Percentiles rank a stretch among this genome's conserved stretches.
These are phyloP conservation scores for Eragrostis nindensis DNA, from an alignment of 176 grass and related monocot species.

Conservation along the genomic window DNA sequence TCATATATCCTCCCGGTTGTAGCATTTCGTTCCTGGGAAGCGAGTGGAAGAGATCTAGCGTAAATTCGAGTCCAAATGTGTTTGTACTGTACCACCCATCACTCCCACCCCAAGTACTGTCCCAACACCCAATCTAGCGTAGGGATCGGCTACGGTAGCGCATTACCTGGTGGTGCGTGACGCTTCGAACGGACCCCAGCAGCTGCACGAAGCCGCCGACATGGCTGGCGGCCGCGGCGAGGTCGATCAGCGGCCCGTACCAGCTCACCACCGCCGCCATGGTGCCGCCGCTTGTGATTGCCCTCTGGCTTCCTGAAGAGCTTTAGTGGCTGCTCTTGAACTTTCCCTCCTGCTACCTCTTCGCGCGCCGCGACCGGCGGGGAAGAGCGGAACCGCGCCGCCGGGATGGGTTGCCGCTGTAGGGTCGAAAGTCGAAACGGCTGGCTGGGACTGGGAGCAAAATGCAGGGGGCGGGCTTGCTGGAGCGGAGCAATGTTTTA, in stretches of 20 bases:
- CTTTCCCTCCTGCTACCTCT: not conserved
- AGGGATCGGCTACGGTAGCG: not conserved
- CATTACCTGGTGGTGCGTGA: slow-evolving; percentile 45
- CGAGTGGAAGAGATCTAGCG: not conserved
- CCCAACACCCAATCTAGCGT: not conserved
- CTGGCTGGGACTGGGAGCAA: not conserved
- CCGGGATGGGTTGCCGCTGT: not conserved
- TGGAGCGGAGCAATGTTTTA: too few relatives aligned
- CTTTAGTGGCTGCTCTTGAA: not conserved
- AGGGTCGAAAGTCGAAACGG: not conserved
- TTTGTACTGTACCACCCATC: not conserved
- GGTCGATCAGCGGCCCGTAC: slow-evolving; percentile 80
- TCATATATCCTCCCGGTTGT: slow-evolving; percentile 40
- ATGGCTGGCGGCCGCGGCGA: slow-evolving; percentile 57
- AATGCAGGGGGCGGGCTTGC: not conserved
- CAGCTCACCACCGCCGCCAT: slow-evolving; percentile 59
- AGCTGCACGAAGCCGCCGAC: slow-evolving; percentile 64
- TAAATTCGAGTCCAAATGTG: not conserved
- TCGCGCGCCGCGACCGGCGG: not conserved
- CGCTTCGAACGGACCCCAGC: slow-evolving; percentile 46
- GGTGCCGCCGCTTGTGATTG: not conserved
- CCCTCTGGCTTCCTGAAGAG: not conserved
- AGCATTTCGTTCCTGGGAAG: slow-evolving; percentile 47
- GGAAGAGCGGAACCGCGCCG: not conserved
- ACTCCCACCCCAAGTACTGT: not conserved